Evolutionary conservation across 805 yeast genomes (phyloP), one percentile per base, ranked within the genome.

Genomic region (Phaffomyces antillensis): DNA sequence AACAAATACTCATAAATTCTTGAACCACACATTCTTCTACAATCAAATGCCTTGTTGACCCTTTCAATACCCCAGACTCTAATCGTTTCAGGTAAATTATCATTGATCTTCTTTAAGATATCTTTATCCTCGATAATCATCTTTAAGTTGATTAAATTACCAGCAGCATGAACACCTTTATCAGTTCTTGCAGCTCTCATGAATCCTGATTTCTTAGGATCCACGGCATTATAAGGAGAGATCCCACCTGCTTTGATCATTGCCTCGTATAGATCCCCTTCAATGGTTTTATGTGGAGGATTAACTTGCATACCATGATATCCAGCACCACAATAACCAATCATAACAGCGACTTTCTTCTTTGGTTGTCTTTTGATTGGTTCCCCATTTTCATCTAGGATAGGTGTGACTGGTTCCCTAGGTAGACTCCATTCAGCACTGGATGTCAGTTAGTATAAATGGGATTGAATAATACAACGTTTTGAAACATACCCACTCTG

Each of bases 91-190:
- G 99, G 99, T 44, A 93, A 70, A 28, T 70, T 62, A 2, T 71
- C 64, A 63, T 93, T 93, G 64, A 93, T 83, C 61, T 81, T 86
- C 39, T 73, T 71, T 6, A 55, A 31, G 42, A 88, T 75, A 44
- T 87, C 83, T 13, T 73, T 78, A 56, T 90, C 96, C 60, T 88
- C 96, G 43, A 87, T 73, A 55, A 87, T 86, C 72, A 90, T 66
- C 61, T 90, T 90, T 54, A 85, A 70, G 15, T 95, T 83, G 37
- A 91, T 76, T 20, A 89, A 88, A 62, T 90, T 90, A 26, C 97
- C 97, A 2, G 96, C 96, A 12, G 98, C 97, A 65, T 90, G 98
- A 23, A 90, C 98, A 49, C 97, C 98, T 64, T 91, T 91, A 64
- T 90, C 98, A 4, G 91, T 84, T 67, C 91, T 73, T 5, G 91